Base-by-base conservation (phyloP, 495 filamentous ascomycete species). In the Lasiosphaeria miniovina region DNA sequence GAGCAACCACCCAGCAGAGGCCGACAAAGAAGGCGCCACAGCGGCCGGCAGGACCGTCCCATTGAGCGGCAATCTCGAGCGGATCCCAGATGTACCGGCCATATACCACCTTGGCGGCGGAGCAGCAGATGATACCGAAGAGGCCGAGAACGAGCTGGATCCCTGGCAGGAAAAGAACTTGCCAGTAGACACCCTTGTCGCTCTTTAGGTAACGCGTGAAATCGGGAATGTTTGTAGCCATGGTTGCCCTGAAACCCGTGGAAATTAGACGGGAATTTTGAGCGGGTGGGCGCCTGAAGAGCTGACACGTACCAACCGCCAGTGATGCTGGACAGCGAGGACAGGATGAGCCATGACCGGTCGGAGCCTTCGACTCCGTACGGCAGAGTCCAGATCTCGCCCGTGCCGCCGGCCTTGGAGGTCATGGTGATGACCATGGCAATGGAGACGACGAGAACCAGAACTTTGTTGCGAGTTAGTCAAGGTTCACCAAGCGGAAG, bases 81-180 rank as follows among this genome's bases (percentile, higher is more conserved):
- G 83, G 84, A 62, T 87, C 80, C 84, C 84, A 87, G 51, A 79
- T 75, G 51, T 82, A 77, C 12, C 68, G 59, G 50, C 81, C 83
- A 71, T 85, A 87, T 17, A 83, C 74, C 14, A 77, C 72, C 60
- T 79, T 78, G 33, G 77, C 71, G n/a, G 79, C 78, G 32, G 73
- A 77, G 57, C 74, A 72, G 51, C 75, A 74, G 55, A 82, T 77
- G 64, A 82, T 81, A 48, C 79, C 80, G 38, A 82, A 75, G 24
- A 84, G 61, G 35, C 77, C 77, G 49, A 81, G 69, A 58, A 77
- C 71, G 34, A 82, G 81, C 65, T 81, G 80, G 62, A 86, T 79
- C 54, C 84, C 73, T 36, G 83, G 80, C 10, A 86, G 76, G 61
- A 83, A 78, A 49, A 76, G 70, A 7, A 83, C 76, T 63, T 86